These are phyloP conservation scores for Pichia exigua DNA, from an alignment of 805 yeast species.

Conservation along the genomic window DNA sequence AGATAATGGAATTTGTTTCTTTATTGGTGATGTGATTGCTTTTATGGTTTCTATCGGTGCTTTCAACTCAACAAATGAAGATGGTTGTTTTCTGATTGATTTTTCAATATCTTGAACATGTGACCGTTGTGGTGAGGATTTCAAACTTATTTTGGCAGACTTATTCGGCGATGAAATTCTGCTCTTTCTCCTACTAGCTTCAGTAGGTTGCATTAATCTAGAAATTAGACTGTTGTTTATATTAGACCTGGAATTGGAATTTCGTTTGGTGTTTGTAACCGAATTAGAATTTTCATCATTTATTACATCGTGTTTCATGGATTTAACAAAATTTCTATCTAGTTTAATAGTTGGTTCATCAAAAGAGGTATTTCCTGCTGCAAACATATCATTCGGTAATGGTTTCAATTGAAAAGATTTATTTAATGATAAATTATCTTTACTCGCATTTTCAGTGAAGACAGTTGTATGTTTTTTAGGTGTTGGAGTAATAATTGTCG, in stretches of 20 bases:
- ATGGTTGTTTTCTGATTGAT: not conserved
- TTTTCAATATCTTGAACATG: not conserved
- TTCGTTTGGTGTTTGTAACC: not conserved
- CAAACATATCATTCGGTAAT: conserved; percentile 17
- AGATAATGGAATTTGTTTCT: not conserved
- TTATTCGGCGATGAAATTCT: conserved; percentile 1
- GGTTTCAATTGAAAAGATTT: conserved; percentile 10
- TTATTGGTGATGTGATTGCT: not conserved
- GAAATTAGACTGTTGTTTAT: conserved; percentile 7
- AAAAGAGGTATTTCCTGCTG: conserved; percentile 1
- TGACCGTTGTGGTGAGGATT: not conserved
- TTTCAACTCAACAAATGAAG: not conserved
- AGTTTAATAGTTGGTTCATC: conserved; percentile 27
- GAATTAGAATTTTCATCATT: not conserved
- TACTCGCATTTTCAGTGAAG: conserved; percentile 12
- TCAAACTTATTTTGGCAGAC: not conserved
- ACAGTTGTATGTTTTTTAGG: conserved; percentile 11
- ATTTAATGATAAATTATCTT: not conserved
- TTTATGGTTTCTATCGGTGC: not conserved
- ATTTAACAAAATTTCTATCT: conserved; percentile 10
- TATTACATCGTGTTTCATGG: not conserved
- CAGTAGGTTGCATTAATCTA: conserved; percentile 22
- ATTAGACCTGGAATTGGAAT: not conserved
- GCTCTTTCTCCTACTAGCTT: conserved; percentile 16
- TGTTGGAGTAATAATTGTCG: not conserved